Base-by-base conservation (phyloP, 148 eudicot species). In the Limonium bicolor region DNA sequence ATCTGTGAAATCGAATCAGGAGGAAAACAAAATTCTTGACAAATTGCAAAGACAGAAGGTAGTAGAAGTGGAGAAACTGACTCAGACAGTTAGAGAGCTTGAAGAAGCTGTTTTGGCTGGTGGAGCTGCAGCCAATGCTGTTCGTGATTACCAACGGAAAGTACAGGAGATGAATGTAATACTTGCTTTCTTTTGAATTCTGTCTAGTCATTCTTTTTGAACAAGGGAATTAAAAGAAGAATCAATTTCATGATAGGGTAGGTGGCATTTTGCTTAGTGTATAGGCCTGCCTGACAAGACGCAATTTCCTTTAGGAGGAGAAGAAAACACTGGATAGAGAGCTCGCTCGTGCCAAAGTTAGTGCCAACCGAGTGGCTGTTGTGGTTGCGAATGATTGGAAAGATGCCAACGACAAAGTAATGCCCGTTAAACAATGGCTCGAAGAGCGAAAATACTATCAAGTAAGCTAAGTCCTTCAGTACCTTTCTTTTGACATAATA, bases 331-430 rank as follows among this genome's bases (percentile, higher is more conserved):
- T 90, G 38, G 97, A 90, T 50, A 68, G 95, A 28, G 95, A 90
- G 61, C 72, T 90, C 47, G 82, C 95, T 55, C 92, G 97, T 50
- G 88, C 93, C 27, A 90, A 78, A 67, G 77, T 90, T 50, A 76
- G 63, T 15, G 97, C 97, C 46, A 90, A 90, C 48, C 72, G 97
- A 54, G 97, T 90, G 29, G 97, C 95, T 34, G 70, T 68, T 45
- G 95, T 84, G 20, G 93, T 84, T 39, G 97, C 97, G 31, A 90
- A 90, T 69, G 97, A 90, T 33, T 90, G 97, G 97, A 90, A 90
- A 75, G 97, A 84, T 68, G 94, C 71, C 35, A 81, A 65, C 48
- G 93, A 84, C 57, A 90, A 90, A 78, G 97, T 84, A 31, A 90
- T 90, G 97, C 97, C 95, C 51, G 95, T 90, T 25, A 90, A 73